Evolutionary conservation across 2,329 filamentous ascomycete species (phyloP), one percentile per base, ranked within the genome.

Genomic region (Colletotrichum cuscutae): DNA sequence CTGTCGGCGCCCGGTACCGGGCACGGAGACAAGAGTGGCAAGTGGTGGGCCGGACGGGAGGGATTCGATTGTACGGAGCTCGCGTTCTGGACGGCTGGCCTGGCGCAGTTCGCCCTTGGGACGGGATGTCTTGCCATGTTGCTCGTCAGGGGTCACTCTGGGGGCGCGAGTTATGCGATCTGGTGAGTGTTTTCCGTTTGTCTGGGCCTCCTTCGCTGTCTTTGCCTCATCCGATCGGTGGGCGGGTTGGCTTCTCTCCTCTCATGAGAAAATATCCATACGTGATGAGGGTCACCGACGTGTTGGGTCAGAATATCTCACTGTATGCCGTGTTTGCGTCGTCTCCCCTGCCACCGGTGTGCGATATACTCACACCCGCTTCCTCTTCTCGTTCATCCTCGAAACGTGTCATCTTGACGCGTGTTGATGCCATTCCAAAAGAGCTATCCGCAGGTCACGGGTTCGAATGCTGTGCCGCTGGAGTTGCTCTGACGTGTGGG

Each of bases 21-120:
- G 1, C 80, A 78, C 58, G 83, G 84, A 1, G 79, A 85, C 42
- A 49, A 49, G 42, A 49, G 8, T 49, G 19, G 42, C 19, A 49
- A 49, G 42, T 49, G 42, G 19, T 49, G 42, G 42, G 42, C 42
- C 42, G 8, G 19, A 49, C 42, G 42, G 42, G 42, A 49, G 19
- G 42, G 42, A 3, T 49, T n/a, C 19, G 42, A 49, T 4, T 49
- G 42, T 22, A 49, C 86, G 2, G 87, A 89, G 78, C 75, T 88
- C 76, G 83, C 84, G 1, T 88, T 83, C 65, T 88, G 86, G 84
- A 85, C 84, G 8, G 85, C 85, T 1, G 83, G 84, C 42, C 76
- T 85, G 19, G 81, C 81, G 19, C 42, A 49, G 42, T 22, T 49
- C 19, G 42, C 42, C 8, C 7, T 49, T 11, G 42, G 42, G 19